Evolutionary conservation across 257 asterid species (phyloP), one percentile per base, ranked within the genome.

Genomic region (Dorcoceras hygrometricum): DNA sequence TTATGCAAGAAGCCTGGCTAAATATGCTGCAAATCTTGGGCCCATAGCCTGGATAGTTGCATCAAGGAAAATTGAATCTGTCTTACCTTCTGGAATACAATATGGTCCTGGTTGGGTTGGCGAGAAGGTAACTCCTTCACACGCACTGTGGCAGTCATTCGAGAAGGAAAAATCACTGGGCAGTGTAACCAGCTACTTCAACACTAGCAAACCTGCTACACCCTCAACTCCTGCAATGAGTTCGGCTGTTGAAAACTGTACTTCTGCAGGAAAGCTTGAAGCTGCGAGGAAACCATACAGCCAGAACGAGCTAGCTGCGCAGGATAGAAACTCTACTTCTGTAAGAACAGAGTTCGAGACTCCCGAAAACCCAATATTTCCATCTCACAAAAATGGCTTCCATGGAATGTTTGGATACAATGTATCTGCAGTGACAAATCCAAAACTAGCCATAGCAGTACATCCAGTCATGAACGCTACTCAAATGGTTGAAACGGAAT

Each of bases 101-200:
- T 90, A 84, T 32, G 96, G 99, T 18, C 97, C 95, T 1, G 99
- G 99, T 18, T 94, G 99, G 99, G 95, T 88, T 39, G 89, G 89
- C 26, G 96, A 93, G 19, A 46, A 46, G 53, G 20, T 16, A 20
- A 59, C 70, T 11, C 56, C 82, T 10, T 67, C 81, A 22, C 85
- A 73, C 28, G 73, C 77, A 12, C 62, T 59, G n/a, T 54, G 86
- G 18, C 59, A 64, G 63, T 64, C 87, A 58, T 61, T 73, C 3
- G 87, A 83, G 53, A 46, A 46, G 22, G 20, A 46, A 46, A 16
- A 46, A 4, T 46, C 53, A 46, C 16, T 73, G 8, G 79, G 51
- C 46, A 82, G 71, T 61, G 25, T 73, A 14, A 72, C 77, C 26
- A 66, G 59, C 19, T 76, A 77, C 65, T 64, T 63, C 66, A 79